Base-by-base conservation (phyloP, 306 rosid species). In the Trifolium dubium region DNA sequence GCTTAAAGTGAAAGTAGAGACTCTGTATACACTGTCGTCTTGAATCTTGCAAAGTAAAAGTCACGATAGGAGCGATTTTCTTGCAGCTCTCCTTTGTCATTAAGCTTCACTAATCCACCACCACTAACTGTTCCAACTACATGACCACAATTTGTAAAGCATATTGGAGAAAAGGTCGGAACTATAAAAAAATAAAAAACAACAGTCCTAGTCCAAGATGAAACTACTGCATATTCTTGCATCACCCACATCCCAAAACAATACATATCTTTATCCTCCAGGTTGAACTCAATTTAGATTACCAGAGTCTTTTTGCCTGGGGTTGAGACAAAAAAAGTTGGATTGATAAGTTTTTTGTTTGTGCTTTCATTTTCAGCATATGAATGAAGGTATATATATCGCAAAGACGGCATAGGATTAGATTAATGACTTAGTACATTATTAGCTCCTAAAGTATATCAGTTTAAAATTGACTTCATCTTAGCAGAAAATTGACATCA, bases 281-380 rank as follows among this genome's bases (percentile, higher is more conserved):
- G 10, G 13, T 3, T 2, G 1, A 41, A 41, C 46, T 41, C 46
- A 23, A 23, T 23, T 23, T 8, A 3, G 46, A 41, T 41, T 41
- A 41, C 10, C 0, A 0, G 23, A 23, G 23, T 23, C 0, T 23
- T 23, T 23, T 23, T 10, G 0, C 11, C 0, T 12, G 10, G 14
- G 14, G 47, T 41, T 41, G 10, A 41, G 47, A 41, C 47, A 41
- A 41, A 41, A 40, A 41, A 10, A 41, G 0, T 11, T 12, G 4
- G 3, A 41, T 3, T 41, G 47, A 41, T 41, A 41, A 10, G 0
- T 12, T 2, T 41, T 41, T 41, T 6, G 14, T 55, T 30, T 43
- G 50, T n/a, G n/a, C n/a, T 17, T 64, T 40, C 19, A 11, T 62
- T 64, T 64, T 64, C 30, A 78, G 61, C 64, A 62, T 8, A 19